Conservation (phyloP, 148 eudicot species). For the Rhododendron simsii region DNA sequence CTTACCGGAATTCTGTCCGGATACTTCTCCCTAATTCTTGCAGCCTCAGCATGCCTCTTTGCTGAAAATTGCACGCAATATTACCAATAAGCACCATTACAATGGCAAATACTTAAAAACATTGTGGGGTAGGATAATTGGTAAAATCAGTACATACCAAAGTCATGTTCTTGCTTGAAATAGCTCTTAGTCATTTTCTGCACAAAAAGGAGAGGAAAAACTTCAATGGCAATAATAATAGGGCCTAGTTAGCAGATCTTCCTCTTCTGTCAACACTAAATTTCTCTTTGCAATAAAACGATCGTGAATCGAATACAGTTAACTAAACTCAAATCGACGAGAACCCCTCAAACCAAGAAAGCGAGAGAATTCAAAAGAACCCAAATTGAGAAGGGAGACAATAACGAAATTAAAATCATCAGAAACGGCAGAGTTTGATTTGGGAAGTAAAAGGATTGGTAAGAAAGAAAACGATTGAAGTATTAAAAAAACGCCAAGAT, state of each 20-base stretch:
- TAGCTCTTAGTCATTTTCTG: slow-evolving; percentile 61
- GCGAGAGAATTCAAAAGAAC: neutral
- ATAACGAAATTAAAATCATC: neutral
- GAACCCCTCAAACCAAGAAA: neutral
- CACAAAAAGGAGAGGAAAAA: neutral
- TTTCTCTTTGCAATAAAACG: neutral
- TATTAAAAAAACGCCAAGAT: neutral
- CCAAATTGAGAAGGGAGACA: neutral
- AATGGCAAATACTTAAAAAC: neutral
- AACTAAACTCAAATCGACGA: neutral
- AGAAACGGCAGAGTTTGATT: neutral
- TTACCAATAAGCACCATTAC: neutral
- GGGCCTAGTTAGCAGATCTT: neutral
- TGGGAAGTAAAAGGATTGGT: neutral
- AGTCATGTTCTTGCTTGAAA: slow-evolving; percentile 76
- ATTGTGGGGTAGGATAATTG: neutral
- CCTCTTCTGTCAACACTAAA: neutral
- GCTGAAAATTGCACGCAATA: slow-evolving; percentile 31
- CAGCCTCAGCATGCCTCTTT: slow-evolving; percentile 83
- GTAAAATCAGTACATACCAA: slow-evolving; percentile 34
- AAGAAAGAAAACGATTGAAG: neutral
- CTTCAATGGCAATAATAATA: neutral
- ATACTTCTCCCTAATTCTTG: slow-evolving; percentile 83
- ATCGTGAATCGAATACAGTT: neutral
- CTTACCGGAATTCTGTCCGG: slow-evolving; percentile 86